Evolutionary conservation across 1,284 basidiomycete genomes (phyloP), one percentile per base, ranked within the genome.

Genomic region (Ceratobasidium sp.): DNA sequence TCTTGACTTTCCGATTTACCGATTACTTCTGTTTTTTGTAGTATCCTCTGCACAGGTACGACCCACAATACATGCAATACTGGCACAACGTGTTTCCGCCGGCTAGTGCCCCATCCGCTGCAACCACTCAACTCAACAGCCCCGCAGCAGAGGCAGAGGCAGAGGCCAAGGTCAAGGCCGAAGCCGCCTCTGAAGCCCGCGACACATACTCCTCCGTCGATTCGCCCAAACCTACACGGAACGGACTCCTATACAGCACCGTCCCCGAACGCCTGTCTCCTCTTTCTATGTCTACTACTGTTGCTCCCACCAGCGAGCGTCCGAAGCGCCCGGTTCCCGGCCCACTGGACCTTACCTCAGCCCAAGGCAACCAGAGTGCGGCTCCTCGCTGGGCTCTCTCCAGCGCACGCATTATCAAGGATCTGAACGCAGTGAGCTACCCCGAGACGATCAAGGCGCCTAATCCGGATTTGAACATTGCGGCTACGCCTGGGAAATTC

Each of bases 361-460:
- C 86, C 44, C 81, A 82, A 44, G 67, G 88, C 83, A 78, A 62
- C 8, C 59, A 8, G 19, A 62, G n/a, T 36, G 59, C 79, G 7
- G 77, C 90, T 50, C 86, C 88, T 41, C 88, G 87, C n/a, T 91
- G 91, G 53, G 91, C 92, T 8, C 86, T 94, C 48, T 87, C 89
- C 45, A 89, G 90, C 31, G 94, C 94, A 47, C 88, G 90, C 56
- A 87, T 89, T 75, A 98, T 99, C 78, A 91, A 95, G 75, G 92
- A 97, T 82, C 87, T 99, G 64, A 87, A 86, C 53, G 85, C 88
- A 73, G 88, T 99, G 59, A 84, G 87, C 27, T 99, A 99, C 81
- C 97, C 97, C 2, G 89, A 90, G 75, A 90, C 92, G 60, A 89
- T 97, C 82, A 88, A 88, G 82, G 94, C 96, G 77, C 97, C 97